These are phyloP conservation scores for Elongisporangium senticosum DNA, from an alignment of 352 stramenopile genomes.

Conservation along the genomic window DNA sequence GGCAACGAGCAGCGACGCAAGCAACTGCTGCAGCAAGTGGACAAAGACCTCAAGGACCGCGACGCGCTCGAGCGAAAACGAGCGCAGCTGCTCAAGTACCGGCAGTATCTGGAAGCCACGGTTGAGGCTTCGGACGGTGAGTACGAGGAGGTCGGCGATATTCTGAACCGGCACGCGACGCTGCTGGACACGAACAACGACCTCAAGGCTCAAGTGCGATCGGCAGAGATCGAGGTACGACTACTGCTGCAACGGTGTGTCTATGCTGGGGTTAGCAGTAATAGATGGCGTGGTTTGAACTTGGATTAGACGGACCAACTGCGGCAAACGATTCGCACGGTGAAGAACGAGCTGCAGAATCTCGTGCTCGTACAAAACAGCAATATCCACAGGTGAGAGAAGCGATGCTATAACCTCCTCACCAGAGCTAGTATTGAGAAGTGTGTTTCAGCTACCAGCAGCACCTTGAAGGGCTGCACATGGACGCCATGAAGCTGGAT, in stretches of 20 bases:
- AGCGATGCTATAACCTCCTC: neutral
- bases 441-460: slow-evolving; percentile 45
- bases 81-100: slow-evolving; percentile 79
- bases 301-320: slow-evolving; percentile 55
- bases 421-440: neutral
- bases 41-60: slow-evolving; percentile 63
- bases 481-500: slow-evolving; percentile 75
- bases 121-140: slow-evolving; percentile 79
- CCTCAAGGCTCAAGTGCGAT: slow-evolving; percentile 63
- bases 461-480: slow-evolving; percentile 70
- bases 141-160: slow-evolving; percentile 82
- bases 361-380: slow-evolving; percentile 82
- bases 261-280: too few relatives aligned
- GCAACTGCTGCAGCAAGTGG: slow-evolving; percentile 59
- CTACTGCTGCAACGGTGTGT: neutral
- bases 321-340: slow-evolving; percentile 61
- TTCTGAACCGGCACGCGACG: slow-evolving; percentile 81
- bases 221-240: slow-evolving; percentile 53
- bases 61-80: slow-evolving; percentile 74
- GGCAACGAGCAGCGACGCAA: slow-evolving; percentile 77
- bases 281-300: neutral
- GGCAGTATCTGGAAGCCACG: slow-evolving; percentile 75
- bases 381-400: slow-evolving; percentile 55
- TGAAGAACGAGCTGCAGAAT: slow-evolving; percentile 84
- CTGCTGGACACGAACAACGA: slow-evolving; percentile 87